Conservation (phyloP, 495 filamentous ascomycete genomes). For the Penicillium salamii region DNA sequence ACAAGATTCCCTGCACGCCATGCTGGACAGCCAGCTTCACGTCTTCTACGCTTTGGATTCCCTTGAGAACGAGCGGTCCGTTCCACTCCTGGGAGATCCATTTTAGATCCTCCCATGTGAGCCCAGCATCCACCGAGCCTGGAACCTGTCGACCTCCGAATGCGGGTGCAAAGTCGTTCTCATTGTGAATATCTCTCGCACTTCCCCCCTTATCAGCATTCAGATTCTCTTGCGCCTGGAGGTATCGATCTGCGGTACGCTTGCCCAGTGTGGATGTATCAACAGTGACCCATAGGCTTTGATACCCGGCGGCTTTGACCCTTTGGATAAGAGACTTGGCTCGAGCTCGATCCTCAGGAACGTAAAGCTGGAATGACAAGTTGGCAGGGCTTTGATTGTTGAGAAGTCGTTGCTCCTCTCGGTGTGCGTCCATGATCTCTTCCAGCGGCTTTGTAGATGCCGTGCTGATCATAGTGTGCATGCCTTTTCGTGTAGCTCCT, state of each 20-base stretch:
- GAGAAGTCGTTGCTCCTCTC: constrained; percentile 9
- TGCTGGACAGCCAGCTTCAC: constrained; percentile 13
- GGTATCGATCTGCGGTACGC: constrained; percentile 19
- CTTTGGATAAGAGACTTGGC: constrained; percentile 15
- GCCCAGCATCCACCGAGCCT: constrained; percentile 14
- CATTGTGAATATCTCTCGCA: constrained; percentile 1
- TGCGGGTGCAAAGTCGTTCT: constrained; percentile 15
- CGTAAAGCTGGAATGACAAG: constrained; percentile 17
- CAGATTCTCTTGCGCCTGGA: constrained; percentile 17
- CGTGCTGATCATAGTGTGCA: constrained; percentile 18
- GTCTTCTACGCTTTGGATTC: constrained; percentile 14
- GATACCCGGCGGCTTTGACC: constrained; percentile 17
- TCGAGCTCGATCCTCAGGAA: constrained; percentile 14
- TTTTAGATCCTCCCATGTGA: constrained; percentile 18
- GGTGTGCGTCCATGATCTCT: constrained; percentile 20
- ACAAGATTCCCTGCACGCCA: constrained; percentile 15
- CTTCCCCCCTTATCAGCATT: constrained; percentile 3
- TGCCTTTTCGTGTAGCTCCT: constrained; percentile 15
- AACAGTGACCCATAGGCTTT: constrained; percentile 21
- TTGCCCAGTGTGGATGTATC: constrained; percentile 19
- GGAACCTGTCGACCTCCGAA: constrained; percentile 18
- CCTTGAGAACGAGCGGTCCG: constrained; percentile 16
- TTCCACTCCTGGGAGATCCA: constrained; percentile 19
- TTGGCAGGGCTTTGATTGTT: constrained; percentile 12
- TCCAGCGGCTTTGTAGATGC: constrained; percentile 18